A percentile compares a stretch with the other conserved stretches of the same genome.
Evolutionary conservation across 2,329 filamentous ascomycete species (phyloP).

Genomic region (Fusarium kyushuense): DNA sequence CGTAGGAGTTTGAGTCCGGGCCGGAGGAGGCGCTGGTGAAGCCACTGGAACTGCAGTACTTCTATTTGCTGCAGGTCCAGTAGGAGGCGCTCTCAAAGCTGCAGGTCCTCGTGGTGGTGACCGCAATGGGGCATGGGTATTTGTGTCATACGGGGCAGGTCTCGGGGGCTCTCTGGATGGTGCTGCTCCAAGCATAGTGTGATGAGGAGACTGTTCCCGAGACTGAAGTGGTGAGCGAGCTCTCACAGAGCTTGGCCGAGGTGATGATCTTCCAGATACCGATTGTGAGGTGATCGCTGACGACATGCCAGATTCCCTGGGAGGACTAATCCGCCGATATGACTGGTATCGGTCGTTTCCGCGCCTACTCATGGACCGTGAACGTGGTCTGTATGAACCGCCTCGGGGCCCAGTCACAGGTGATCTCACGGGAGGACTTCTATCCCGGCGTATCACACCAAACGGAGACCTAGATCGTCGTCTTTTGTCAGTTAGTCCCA

Average conservation of each 20-base stretch:
- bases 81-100: slow-evolving; percentile 64
- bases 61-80: slow-evolving; percentile 55
- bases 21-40: slow-evolving; percentile 51
- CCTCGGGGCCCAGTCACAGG: slow-evolving; percentile 51
- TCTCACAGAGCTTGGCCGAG: slow-evolving; percentile 61
- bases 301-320: slow-evolving; percentile 62
- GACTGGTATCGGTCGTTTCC: slow-evolving; percentile 59
- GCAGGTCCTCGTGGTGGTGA: slow-evolving; percentile 69
- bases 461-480: slow-evolving; percentile 68
- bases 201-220: slow-evolving; percentile 56
- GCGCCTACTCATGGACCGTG: slow-evolving; percentile 63
- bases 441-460: slow-evolving; percentile 52
- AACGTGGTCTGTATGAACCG: slow-evolving; percentile 65
- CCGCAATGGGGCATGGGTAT: slow-evolving; percentile 48
- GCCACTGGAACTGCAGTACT: slow-evolving; percentile 55
- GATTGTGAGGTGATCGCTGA: slow-evolving; percentile 65
- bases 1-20: slow-evolving; percentile 53
- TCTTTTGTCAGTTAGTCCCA: slow-evolving; percentile 51
- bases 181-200: slow-evolving; percentile 40
- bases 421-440: slow-evolving; percentile 49
- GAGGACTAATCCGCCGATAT: slow-evolving; percentile 62
- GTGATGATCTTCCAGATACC: slow-evolving; percentile 65
- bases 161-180: slow-evolving; percentile 49
- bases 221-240: slow-evolving; percentile 60
- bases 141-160: slow-evolving; percentile 47